Conservation (phyloP, 2,329 filamentous ascomycete species). For the Trichoderma asperellum region DNA sequence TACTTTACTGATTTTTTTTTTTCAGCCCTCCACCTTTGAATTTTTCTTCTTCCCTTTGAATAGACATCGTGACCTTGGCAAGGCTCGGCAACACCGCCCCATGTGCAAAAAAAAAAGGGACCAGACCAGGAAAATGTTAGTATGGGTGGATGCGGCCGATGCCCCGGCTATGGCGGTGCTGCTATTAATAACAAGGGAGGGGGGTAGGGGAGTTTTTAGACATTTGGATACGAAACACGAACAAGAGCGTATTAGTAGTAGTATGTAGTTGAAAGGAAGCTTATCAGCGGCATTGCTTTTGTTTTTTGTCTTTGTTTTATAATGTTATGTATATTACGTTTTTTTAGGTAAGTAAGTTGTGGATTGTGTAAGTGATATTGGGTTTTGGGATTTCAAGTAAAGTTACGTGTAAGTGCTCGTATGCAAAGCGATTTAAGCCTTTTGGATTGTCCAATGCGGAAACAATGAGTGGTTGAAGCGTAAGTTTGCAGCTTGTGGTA, state of each 20-base stretch:
- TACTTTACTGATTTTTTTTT: background rate
- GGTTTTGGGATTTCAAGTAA: background rate
- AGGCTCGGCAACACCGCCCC: conserved; percentile 19
- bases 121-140: background rate
- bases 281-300: background rate
- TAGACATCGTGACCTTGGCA: conserved; percentile 5
- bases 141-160: background rate
- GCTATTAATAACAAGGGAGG: conserved; percentile 23
- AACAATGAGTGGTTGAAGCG: background rate
- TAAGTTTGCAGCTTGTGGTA: background rate
- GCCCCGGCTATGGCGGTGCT: background rate
- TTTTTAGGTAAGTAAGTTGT: background rate
- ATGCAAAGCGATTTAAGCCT: background rate
- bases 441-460: background rate
- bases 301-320: background rate
- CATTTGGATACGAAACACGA: background rate
- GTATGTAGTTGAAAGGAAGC: background rate
- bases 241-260: background rate
- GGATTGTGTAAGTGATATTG: background rate
- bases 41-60: background rate
- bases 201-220: background rate
- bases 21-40: background rate
- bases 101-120: background rate
- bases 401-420: background rate
- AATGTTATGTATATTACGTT: background rate